phyloP scores from a whole-genome alignment of 495 filamentous ascomycete genomes.

The Daldinia bambusicola region DNA sequence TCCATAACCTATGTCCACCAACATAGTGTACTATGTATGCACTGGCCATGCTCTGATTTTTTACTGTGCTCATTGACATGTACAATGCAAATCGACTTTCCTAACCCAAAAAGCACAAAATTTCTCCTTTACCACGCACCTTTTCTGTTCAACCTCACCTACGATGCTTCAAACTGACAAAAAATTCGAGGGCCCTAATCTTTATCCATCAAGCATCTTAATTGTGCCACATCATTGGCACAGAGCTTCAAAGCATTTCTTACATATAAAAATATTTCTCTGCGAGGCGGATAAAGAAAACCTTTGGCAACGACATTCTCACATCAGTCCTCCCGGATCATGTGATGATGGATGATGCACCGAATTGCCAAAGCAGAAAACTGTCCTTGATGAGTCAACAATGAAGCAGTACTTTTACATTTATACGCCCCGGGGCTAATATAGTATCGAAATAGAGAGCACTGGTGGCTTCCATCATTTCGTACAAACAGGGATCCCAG shows the following conservation, averaged over 20 bases:
- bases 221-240: slow-evolving; percentile 6
- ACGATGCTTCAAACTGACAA: slow-evolving; percentile 22
- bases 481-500: slow-evolving; percentile 35
- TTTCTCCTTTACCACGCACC: slow-evolving; percentile 30
- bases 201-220: not conserved
- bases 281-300: slow-evolving; percentile 26
- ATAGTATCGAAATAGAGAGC: slow-evolving; percentile 16
- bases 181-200: not conserved
- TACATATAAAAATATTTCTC: not conserved
- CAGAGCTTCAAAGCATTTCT: slow-evolving; percentile 8
- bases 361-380: slow-evolving; percentile 25
- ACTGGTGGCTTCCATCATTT: slow-evolving; percentile 48
- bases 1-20: too few species aligned
- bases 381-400: slow-evolving; percentile 40
- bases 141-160: slow-evolving; percentile 24
- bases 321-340: slow-evolving; percentile 38
- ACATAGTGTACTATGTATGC: too few species aligned
- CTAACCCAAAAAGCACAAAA: slow-evolving; percentile 13
- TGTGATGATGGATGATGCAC: slow-evolving; percentile 38
- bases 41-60: not conserved
- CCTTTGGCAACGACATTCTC: slow-evolving; percentile 36
- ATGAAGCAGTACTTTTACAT: slow-evolving; percentile 24
- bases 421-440: slow-evolving; percentile 17
- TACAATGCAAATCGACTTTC: slow-evolving; percentile 4
- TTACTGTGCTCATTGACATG: slow-evolving; percentile 12